Base-by-base conservation (phyloP, 2,329 filamentous ascomycete species). In the Plectosphaerella cucumerina region DNA sequence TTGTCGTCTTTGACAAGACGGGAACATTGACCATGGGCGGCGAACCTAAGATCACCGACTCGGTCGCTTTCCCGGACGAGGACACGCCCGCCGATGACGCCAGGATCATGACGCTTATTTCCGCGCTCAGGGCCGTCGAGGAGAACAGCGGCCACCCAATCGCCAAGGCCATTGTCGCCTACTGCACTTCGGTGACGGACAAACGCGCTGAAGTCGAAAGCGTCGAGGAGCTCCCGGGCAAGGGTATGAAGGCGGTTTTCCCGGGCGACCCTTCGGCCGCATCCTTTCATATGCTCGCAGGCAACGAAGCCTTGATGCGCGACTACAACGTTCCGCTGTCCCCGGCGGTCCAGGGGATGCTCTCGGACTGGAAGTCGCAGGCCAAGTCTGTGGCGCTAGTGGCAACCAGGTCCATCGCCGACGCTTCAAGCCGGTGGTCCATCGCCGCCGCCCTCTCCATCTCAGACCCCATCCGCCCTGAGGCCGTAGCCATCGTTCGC, bases 1-100 rank as follows among this genome's bases (percentile, higher is more conserved):
- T 85, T 48, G 84, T 94, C 37, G 87, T 94, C 1, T 94, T 95
- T 63, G 90, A 95, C 75, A 94, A 95, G 75, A 95, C 90, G 0
- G 90, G 90, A 1, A 95, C 90, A 0, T 71, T 95, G 52, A 94
- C 90, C 0, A 73, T 86, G 59, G 74, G 87, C 5, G 87, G 86
- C 6, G 84, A 89, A 57, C 87, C 89, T 0, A 80, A 75, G 23
- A 84, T 93, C 20, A 88, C 82, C 0, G 78, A 84, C 56, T 71
- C 70, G 11, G 60, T 67, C 39, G 48, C 78, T 4, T 75, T 73
- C 42, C 65, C 67, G 0, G 67, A 66, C 37, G 39, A 17, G n/a
- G 39, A 42, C n/a, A 11, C 17, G 6, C 55, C 51, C 18, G 48
- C 39, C 9, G 53, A 51, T 22, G 53, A 59, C 10, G 56, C 61